phyloP scores from a whole-genome alignment of 2,329 filamentous ascomycete species.

The Xylaria sp. region DNA sequence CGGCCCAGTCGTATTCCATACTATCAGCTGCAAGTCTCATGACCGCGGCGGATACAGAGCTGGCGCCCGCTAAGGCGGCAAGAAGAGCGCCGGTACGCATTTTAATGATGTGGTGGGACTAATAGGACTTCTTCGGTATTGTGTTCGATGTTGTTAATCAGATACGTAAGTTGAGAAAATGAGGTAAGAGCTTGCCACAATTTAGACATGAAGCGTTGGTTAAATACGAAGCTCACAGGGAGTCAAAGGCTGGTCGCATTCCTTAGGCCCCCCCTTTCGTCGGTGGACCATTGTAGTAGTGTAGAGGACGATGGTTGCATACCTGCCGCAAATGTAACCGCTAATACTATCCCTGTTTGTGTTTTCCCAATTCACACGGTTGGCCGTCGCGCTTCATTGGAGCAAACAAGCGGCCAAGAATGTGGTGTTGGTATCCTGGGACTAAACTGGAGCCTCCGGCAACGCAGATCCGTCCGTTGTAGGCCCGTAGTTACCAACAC shows the following conservation, averaged over 20 bases:
- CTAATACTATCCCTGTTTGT: conserved; percentile 39
- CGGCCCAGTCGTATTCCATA: conserved; percentile 45
- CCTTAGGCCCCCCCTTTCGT: conserved; percentile 32
- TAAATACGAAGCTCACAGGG: conserved; percentile 24
- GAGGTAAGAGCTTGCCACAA: background rate
- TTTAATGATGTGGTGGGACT: conserved; percentile 31
- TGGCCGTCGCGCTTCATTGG: conserved; percentile 40
- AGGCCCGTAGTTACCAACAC: conserved; percentile 29
- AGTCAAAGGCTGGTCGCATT: conserved; percentile 31
- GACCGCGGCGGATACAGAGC: conserved; percentile 40
- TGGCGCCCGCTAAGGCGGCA: conserved; percentile 40
- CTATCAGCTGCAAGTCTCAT: conserved; percentile 41
- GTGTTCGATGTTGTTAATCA: conserved; percentile 1
- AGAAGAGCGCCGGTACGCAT: conserved; percentile 47
- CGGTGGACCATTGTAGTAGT: conserved; percentile 25
- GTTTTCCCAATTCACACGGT: conserved; percentile 38
- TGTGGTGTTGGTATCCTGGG: conserved; percentile 35
- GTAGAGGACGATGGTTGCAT: conserved; percentile 37
- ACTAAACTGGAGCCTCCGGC: conserved; percentile 23
- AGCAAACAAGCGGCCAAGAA: conserved; percentile 32
- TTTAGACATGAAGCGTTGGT: conserved; percentile 12
- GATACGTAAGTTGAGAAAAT: background rate
- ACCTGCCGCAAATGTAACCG: conserved; percentile 41
- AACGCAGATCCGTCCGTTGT: conserved; percentile 39
- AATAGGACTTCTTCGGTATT: background rate